phyloP scores from a whole-genome alignment of 1,284 basidiomycete genomes.

The Cystobasidium sp. region DNA sequence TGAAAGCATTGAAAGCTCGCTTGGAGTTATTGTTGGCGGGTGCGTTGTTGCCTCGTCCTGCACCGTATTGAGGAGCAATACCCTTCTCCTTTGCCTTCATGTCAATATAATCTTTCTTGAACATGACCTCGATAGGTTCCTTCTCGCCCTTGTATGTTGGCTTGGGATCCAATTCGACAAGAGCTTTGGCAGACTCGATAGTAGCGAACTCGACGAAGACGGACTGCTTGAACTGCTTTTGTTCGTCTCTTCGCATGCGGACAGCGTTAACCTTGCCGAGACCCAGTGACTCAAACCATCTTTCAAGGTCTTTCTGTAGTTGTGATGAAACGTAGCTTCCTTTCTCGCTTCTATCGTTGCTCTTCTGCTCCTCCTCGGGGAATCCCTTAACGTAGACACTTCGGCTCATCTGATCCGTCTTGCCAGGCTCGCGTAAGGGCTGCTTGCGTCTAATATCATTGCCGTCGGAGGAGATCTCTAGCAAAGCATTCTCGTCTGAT shows the following conservation, averaged over 20 bases:
- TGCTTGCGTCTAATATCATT: conserved; percentile 73
- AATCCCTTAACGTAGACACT: conserved; percentile 57
- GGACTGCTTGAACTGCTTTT: conserved; percentile 69
- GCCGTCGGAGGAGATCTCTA: conserved; percentile 77
- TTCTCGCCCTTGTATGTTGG: conserved; percentile 72
- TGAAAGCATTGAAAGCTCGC: conserved; percentile 84
- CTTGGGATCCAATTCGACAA: conserved; percentile 78
- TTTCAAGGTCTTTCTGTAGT: conserved; percentile 77
- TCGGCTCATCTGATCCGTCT: conserved; percentile 55
- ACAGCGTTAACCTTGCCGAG: conserved; percentile 75
- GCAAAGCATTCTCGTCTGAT: conserved; percentile 56
- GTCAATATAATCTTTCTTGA: conserved; percentile 89
- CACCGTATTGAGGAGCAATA: conserved; percentile 66
- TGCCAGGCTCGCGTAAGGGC: conserved; percentile 52
- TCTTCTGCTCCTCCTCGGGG: conserved; percentile 49
- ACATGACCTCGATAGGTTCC: conserved; percentile 76
- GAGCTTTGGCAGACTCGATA: conserved; percentile 70
- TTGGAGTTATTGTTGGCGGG: conserved; percentile 61
- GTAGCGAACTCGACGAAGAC: conserved; percentile 90
- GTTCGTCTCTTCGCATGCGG: conserved; percentile 74
- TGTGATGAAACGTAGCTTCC: conserved; percentile 55
- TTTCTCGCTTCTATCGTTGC: not conserved
- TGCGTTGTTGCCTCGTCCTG: conserved; percentile 60
- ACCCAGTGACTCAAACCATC: conserved; percentile 77
- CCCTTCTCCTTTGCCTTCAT: conserved; percentile 99